Conservation (phyloP, 768 basidiomycete genomes). For the Mycena amicta region DNA sequence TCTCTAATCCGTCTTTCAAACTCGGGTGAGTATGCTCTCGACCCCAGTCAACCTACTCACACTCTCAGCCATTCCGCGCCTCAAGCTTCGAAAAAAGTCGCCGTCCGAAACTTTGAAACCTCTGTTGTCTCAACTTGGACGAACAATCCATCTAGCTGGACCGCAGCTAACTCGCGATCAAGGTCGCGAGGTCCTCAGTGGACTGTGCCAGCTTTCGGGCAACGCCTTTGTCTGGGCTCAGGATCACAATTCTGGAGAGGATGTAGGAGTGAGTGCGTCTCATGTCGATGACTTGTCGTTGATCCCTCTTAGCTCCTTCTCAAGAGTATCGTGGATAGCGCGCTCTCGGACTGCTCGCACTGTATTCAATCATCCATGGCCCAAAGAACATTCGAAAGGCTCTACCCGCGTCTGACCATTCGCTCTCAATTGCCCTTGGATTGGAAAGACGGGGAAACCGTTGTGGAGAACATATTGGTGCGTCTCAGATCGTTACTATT, state of each 20-base stretch:
- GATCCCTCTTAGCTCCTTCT: conserved; percentile 36
- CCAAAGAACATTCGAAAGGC: conserved; percentile 44
- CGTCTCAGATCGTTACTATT: conserved; percentile 28
- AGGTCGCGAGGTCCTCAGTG: conserved; percentile 35
- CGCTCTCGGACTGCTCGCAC: conserved; percentile 36
- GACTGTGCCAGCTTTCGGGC: conserved; percentile 31
- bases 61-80: conserved; percentile 45
- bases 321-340: conserved; percentile 36
- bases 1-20: conserved; percentile 42
- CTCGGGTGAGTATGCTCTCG: conserved; percentile 34
- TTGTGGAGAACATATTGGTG: conserved; percentile 43
- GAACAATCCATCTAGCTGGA: conserved; percentile 31
- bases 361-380: conserved; percentile 49
- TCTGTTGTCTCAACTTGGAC: conserved; percentile 40
- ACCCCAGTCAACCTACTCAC: neutral
- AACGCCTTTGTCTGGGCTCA: conserved; percentile 34
- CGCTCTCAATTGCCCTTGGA: conserved; percentile 31
- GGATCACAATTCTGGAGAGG: conserved; percentile 26
- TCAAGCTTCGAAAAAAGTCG: conserved; percentile 45
- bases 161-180: conserved; percentile 30
- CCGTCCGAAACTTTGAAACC: conserved; percentile 46
- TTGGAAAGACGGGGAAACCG: conserved; percentile 45
- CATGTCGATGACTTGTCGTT: neutral
- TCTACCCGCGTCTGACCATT: conserved; percentile 48
- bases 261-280: neutral